phyloP scores from a whole-genome alignment of 2,329 filamentous ascomycete genomes.

The Exophiala oligosperma region DNA sequence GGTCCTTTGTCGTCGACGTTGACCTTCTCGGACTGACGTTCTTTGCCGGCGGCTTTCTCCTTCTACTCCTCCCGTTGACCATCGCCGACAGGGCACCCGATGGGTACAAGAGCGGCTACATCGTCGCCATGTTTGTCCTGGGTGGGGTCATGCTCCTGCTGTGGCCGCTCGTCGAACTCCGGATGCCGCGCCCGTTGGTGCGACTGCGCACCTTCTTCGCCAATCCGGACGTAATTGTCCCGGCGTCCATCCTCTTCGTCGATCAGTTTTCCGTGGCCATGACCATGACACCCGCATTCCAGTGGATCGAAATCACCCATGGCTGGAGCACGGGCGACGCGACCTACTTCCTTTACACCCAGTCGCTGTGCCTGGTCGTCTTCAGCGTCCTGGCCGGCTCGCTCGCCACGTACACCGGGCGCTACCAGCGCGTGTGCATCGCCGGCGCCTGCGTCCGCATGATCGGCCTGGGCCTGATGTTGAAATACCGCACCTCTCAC shows the following conservation, averaged over 20 bases:
- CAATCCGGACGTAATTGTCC: background rate
- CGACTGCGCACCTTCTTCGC: background rate
- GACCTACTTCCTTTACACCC: background rate
- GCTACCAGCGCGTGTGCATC: background rate
- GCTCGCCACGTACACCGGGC: background rate
- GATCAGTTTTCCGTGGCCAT: background rate
- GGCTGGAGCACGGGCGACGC: background rate
- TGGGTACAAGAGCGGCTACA: conserved; percentile 44
- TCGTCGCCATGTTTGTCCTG: conserved; percentile 52
- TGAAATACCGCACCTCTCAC: background rate
- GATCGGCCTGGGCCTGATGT: background rate
- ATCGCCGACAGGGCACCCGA: conserved; percentile 43
- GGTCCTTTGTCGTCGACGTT: conserved; percentile 58
- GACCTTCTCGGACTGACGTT: conserved; percentile 59
- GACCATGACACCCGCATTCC: background rate
- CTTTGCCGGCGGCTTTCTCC: conserved; percentile 57
- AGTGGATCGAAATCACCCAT: background rate
- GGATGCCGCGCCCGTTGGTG: background rate
- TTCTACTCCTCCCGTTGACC: conserved; percentile 65
- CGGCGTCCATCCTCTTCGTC: background rate
- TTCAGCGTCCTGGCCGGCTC: background rate
- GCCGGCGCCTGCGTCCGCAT: background rate
- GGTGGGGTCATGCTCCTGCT: conserved; percentile 36
- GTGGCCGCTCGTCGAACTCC: background rate
- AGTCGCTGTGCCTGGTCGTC: background rate